Base-by-base conservation (phyloP, 2,329 filamentous ascomycete species). In the Phaeoacremonium minimum region DNA sequence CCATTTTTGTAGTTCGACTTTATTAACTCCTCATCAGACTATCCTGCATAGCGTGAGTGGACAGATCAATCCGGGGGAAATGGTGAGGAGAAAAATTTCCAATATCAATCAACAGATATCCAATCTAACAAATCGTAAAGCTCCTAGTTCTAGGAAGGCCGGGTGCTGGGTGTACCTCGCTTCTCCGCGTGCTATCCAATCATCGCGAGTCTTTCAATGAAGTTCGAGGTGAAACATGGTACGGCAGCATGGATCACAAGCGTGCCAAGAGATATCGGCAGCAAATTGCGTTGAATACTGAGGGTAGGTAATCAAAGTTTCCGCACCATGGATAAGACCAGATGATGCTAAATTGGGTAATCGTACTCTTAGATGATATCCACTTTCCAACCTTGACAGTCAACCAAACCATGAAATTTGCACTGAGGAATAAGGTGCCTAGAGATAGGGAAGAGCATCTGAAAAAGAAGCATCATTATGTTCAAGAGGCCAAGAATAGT, bases 311-410 rank as follows among this genome's bases (percentile, higher is more conserved):
- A 26, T 9, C 9, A n/a, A n/a, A n/a, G n/a, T n/a, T n/a, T n/a
- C n/a, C n/a, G n/a, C n/a, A n/a, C n/a, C n/a, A n/a, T n/a, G n/a
- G n/a, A n/a, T n/a, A n/a, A n/a, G n/a, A n/a, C n/a, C n/a, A n/a
- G n/a, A n/a, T n/a, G n/a, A n/a, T n/a, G n/a, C n/a, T n/a, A n/a
- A n/a, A n/a, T n/a, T n/a, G n/a, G n/a, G n/a, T n/a, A n/a, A n/a
- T n/a, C n/a, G n/a, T n/a, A n/a, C n/a, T n/a, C n/a, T n/a, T 26
- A 31, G 62, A 69, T 37, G 82, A 86, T 46, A 56, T 84, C 0
- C 83, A 87, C 53, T 87, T 85, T 43, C 77, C 83, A 1, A 82
- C 80, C 0, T 58, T 88, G 15, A 80, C 75, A 2, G 84, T 87
- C 5, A 71, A 75, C 30, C 66, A 83, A 40, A 87, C 83, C 0